Evolutionary conservation across 1,139 yeast genomes (phyloP), one percentile per base, ranked within the genome.

Genomic region (Chernovozyma aurita): DNA sequence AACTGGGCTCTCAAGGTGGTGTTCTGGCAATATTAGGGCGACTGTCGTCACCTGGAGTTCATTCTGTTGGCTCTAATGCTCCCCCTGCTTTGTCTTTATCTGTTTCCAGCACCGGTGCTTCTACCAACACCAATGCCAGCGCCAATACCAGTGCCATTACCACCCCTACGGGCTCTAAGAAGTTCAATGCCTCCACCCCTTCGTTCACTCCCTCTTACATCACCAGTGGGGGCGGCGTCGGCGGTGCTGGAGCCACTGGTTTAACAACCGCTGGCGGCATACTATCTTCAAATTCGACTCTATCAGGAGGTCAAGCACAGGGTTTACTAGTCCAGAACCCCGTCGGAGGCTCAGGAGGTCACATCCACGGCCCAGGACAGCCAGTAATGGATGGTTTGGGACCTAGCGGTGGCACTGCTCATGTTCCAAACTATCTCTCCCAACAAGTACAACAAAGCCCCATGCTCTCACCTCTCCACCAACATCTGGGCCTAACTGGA

Each of bases 121-220:
- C 30, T 28, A 16, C 7, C 18, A 13, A 11, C n/a, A 9, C 30
- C n/a, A 28, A 11, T 18, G 15, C 6, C 30, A 28, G 30, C 17
- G 18, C 29, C 17, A 13, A 28, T 11, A 17, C 30, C 6, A 16
- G 17, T 16, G 11, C 12, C 6, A 16, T 7, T 13, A 16, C 17
- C 28, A 26, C 8, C 8, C n/a, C 9, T 17, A 21, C 13, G 12
- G 20, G 17, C 12, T 29, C 18, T 11, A 51, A 47, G 37, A 51
- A 54, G 41, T 62, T 61, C 47, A 62, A 62, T 35, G 49, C 55
- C 4, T 57, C 65, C 22, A 57, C 61, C 3, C 69, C 64, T 4
- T 50, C 57, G 14, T 59, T 60, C 44, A 52, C 53, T 3, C 64
- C 63, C 1, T 45, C 58, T 18, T 40, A 31, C 28, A 28, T 33